Evolutionary conservation across 805 yeast species (phyloP), one percentile per base, ranked within the genome.

Genomic region (Kregervanrija pseudodelftensis): DNA sequence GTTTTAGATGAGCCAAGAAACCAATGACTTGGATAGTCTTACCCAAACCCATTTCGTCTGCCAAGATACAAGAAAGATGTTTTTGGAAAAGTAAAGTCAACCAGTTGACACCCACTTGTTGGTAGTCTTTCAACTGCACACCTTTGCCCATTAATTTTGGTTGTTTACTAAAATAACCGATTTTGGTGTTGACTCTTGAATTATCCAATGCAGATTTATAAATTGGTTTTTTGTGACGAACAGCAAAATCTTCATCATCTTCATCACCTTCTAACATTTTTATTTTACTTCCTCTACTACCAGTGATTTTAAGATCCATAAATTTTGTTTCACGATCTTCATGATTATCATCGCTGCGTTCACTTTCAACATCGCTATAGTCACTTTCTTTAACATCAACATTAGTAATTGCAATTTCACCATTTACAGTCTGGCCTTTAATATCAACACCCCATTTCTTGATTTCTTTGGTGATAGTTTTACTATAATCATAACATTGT

Each of bases 41-140:
- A 48, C 99, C 99, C 40, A 93, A 70, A 5, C 95, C 99, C 99
- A 93, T 93, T 62, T 93, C 99, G 67, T 93, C 99, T 0, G 99
- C 99, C 40, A 93, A 69, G 45, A 93, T 93, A 66, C 99, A 90
- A 7, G 96, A 88, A 45, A 93, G 70, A 13, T 79, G 74, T 58
- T 84, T 79, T 47, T 77, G 79, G 61, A 91, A 93, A 30, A 93
- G 70, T 44, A 91, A 63, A 49, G 81, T 74, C 44, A 93, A 69
- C 99, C 99, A 93, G 61, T 93, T 93, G 42, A 93, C 67, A 39
- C 99, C 99, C n/a, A 90, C 95, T 55, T 89, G 93, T 68, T 93
- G 99, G 63, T 93, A 93, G 57, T 79, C 81, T 57, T 91, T 93
- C 55, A 93, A 70, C 35, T 76, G 76, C 13, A 87, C 71, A 15